Evolutionary conservation across 257 asterid genomes (phyloP), one percentile per base, ranked within the genome.

Genomic region (Leptodermis oblonga): DNA sequence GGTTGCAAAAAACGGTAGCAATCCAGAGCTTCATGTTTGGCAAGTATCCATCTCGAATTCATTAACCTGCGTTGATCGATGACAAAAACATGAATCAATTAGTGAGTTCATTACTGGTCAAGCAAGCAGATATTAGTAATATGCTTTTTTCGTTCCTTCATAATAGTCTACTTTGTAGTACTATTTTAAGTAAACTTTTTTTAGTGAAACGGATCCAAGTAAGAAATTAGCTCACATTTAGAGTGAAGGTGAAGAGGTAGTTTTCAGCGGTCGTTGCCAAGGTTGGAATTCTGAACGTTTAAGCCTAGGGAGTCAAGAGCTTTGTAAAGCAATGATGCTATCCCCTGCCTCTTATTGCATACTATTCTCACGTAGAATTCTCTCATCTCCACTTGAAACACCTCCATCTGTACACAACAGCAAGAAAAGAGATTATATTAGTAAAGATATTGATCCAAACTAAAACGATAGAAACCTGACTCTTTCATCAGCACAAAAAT

Each of bases 1-100:
- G 84, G 36, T 82, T 80, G 39, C 85, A 82, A 68, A 87, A 82
- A 59, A 84, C 76, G 33, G 75, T 78, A 6, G 86, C 88, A 53
- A 92, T 80, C 96, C 90, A 84, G 37, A 84, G 81, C 87, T 87
- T 84, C 87, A 87, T 26, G 66, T 77, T 82, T 31, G 82, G 73
- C 73, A 86, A 65, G 79, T 67, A n/a, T 80, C 84, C 83, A 76
- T 65, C 71, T 80, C 84, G 23, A 70, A 41, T 68, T 82, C 88
- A 70, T 49, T 74, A 17, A 83, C 84, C 97, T 90, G 89, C 23
- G n/a, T n/a, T n/a, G n/a, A 67, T 17, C 9, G 12, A 31, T 18
- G 41, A 9, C 72, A 10, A 64, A 42, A 43, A 55, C 3, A 8
- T 0, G 7, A 36, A 13, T 28, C 14, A 25, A 54, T 8, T 26